Conservation (phyloP, 2,329 filamentous ascomycete species). For the Epichloe amarillans region DNA sequence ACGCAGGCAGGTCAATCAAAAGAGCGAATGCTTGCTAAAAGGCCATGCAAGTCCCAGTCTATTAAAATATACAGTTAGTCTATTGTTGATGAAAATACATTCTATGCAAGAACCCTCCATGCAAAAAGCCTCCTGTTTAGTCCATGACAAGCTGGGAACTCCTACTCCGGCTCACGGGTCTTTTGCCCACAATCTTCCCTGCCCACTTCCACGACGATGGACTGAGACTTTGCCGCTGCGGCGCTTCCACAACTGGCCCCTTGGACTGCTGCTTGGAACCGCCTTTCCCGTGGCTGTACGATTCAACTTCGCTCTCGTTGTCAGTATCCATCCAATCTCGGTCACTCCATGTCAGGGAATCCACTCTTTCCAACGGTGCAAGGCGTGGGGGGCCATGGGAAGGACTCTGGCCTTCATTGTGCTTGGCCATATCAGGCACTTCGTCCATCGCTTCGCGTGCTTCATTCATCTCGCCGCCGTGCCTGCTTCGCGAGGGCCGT, state of each 20-base stretch:
- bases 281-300: constrained; percentile 10
- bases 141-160: constrained; percentile 10
- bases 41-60: background rate
- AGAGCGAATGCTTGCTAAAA: no score
- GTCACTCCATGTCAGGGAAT: constrained; percentile 54
- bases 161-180: constrained; percentile 14
- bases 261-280: background rate
- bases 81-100: background rate
- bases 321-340: constrained; percentile 46
- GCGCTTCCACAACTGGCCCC: constrained; percentile 9
- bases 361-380: constrained; percentile 19
- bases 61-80: background rate
- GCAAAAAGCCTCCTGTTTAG: background rate
- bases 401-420: constrained; percentile 12
- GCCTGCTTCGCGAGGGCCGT: constrained; percentile 2
- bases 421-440: constrained; percentile 30
- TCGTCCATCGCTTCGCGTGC: constrained; percentile 27
- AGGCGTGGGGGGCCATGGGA: constrained; percentile 8
- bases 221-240: constrained; percentile 9
- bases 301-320: constrained; percentile 27
- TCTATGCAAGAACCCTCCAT: background rate
- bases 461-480: constrained; percentile 4
- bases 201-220: constrained; percentile 35
- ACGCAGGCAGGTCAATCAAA: no score
- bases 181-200: constrained; percentile 39